Conservation (phyloP, 352 stramenopile genomes). For the Pythium diclinum region DNA sequence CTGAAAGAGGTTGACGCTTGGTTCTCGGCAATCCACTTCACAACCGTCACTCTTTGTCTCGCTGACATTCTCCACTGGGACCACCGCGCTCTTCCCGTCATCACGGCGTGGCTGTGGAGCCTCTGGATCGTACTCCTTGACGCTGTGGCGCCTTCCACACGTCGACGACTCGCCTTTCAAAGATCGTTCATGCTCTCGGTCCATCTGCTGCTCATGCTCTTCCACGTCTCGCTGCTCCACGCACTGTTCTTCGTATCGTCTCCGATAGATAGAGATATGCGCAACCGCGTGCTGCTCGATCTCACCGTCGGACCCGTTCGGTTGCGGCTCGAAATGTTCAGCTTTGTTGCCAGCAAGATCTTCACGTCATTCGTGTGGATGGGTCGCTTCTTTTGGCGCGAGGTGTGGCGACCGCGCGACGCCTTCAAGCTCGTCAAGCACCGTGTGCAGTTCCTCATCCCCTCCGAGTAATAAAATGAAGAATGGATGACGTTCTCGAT, state of each 20-base stretch:
- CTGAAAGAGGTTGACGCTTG: conserved; percentile 12
- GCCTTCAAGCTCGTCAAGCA: conserved; percentile 24
- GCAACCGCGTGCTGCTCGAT: conserved; percentile 17
- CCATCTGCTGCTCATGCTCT: conserved; percentile 12
- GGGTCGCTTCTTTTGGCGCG: conserved; percentile 20
- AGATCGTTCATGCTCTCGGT: conserved; percentile 6
- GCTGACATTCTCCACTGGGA: conserved; percentile 16
- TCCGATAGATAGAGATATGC: not conserved
- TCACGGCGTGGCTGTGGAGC: conserved; percentile 16
- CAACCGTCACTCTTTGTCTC: conserved; percentile 3
- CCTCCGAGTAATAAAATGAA: not conserved
- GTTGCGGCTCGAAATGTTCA: conserved; percentile 21
- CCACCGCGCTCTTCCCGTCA: not conserved
- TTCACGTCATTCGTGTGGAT: conserved; percentile 20
- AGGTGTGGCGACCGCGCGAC: conserved; percentile 5
- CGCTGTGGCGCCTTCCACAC: conserved; percentile 3
- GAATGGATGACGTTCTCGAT: not conserved
- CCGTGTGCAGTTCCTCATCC: conserved; percentile 21
- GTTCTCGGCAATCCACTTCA: conserved; percentile 17
- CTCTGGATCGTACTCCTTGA: conserved; percentile 17
- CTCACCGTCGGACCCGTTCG: not conserved
- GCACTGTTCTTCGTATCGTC: conserved; percentile 10
- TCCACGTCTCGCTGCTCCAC: conserved; percentile 13
- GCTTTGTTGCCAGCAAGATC: conserved; percentile 22
- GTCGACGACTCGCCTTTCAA: conserved; percentile 10